phyloP scores from a whole-genome alignment of 1,284 basidiomycete species.

The Naganishia sp. region DNA sequence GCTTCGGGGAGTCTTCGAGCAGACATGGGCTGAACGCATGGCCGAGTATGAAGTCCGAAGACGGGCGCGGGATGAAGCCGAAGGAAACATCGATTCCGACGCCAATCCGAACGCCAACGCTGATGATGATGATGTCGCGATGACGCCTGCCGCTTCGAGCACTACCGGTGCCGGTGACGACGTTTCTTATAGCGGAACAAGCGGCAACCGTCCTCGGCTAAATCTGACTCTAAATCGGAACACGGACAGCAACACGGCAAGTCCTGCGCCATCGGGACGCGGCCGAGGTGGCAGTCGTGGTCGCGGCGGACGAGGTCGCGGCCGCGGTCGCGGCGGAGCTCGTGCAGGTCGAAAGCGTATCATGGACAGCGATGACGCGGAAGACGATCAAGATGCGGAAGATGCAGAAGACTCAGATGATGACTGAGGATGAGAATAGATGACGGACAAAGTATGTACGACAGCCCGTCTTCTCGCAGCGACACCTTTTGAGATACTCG shows the following conservation, averaged over 20 bases:
- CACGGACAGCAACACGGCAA: constrained; percentile 18
- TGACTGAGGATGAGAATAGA: background rate
- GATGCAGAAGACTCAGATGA: constrained; percentile 24
- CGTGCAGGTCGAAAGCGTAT: constrained; percentile 1
- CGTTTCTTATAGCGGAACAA: constrained; percentile 24
- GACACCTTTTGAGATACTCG: constrained; percentile 2
- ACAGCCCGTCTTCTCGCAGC: background rate
- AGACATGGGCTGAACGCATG: constrained; percentile 53
- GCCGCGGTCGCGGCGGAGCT: background rate
- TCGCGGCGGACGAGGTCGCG: background rate
- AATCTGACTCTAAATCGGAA: constrained; percentile 26
- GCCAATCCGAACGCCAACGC: background rate
- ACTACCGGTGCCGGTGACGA: constrained; percentile 23
- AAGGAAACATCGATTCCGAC: too few relatives aligned
- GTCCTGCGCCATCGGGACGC: constrained; percentile 11
- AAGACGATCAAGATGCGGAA: constrained; percentile 23
- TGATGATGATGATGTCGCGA: constrained; percentile 13
- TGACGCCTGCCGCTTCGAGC: constrained; percentile 21
- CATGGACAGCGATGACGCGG: constrained; percentile 18
- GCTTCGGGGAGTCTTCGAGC: constrained; percentile 81
- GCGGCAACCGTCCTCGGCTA: constrained; percentile 22
- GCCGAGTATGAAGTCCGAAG: constrained; percentile 24
- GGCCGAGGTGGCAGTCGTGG: background rate
- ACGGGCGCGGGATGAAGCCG: background rate
- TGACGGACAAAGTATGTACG: background rate